phyloP scores from a whole-genome alignment of 2,329 filamentous ascomycete species.

The Cladosporium sp. region DNA sequence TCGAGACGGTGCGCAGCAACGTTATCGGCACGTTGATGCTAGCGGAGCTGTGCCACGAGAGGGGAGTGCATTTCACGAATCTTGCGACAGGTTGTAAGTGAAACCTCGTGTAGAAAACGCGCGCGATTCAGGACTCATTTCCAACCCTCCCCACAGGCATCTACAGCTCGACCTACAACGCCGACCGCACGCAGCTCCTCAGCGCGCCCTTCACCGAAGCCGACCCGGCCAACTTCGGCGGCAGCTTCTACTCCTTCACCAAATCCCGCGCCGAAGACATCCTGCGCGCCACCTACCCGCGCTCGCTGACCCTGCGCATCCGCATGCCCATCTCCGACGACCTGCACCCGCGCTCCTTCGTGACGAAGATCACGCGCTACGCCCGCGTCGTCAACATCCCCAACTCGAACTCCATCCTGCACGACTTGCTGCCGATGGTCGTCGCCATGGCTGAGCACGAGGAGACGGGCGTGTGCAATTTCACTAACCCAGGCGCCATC shows the following conservation, averaged over 20 bases:
- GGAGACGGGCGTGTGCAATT: slow-evolving; percentile 62
- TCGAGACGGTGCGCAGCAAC: slow-evolving; percentile 61
- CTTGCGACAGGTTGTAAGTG: slow-evolving; percentile 58
- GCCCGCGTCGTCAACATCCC: slow-evolving; percentile 60
- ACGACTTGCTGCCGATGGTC: slow-evolving; percentile 57
- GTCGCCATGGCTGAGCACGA: slow-evolving; percentile 55
- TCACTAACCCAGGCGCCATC: slow-evolving; percentile 64
- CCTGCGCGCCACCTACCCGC: slow-evolving; percentile 55
- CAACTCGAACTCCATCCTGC: slow-evolving; percentile 62
- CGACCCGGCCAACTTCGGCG: slow-evolving; percentile 58
- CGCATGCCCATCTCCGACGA: slow-evolving; percentile 66
- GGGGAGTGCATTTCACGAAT: slow-evolving; percentile 57
- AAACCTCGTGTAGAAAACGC: no score
- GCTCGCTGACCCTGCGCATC: slow-evolving; percentile 58
- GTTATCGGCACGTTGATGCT: slow-evolving; percentile 60
- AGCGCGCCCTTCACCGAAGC: slow-evolving; percentile 56
- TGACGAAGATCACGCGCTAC: slow-evolving; percentile 63
- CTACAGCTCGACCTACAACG: slow-evolving; percentile 21
- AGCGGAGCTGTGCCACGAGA: slow-evolving; percentile 54
- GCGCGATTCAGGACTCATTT: not conserved
- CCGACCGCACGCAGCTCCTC: slow-evolving; percentile 51
- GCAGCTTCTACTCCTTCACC: slow-evolving; percentile 63
- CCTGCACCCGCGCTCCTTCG: slow-evolving; percentile 60
- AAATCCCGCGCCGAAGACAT: slow-evolving; percentile 61
- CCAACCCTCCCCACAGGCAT: slow-evolving; percentile 16